These are phyloP conservation scores for Claviceps fusiformis DNA, from an alignment of 2,329 filamentous ascomycete genomes.

Conservation along the genomic window DNA sequence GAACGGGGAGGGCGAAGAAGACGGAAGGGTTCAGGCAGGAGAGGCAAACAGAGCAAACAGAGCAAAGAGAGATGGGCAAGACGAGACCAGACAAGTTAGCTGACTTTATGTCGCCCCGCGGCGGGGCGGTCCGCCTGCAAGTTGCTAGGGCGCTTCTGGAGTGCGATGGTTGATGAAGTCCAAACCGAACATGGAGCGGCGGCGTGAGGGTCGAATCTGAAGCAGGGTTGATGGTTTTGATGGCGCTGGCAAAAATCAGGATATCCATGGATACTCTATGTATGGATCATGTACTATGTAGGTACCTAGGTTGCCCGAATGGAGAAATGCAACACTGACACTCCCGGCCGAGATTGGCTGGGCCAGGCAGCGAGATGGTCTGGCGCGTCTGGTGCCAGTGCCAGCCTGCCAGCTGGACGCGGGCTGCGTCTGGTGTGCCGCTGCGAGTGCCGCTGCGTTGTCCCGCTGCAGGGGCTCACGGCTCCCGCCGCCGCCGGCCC, in stretches of 20 bases:
- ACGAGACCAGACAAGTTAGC: not conserved
- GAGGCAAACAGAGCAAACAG: not conserved
- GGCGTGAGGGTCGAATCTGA: not conserved
- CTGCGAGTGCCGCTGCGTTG: not conserved
- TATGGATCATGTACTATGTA: too few relatives aligned
- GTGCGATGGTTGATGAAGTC: conserved; percentile 1
- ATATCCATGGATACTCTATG: too few relatives aligned
- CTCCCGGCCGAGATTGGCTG: not conserved
- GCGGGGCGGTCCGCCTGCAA: conserved; percentile 17
- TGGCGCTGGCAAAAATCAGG: conserved; percentile 6
- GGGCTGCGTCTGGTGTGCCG: too few relatives aligned
- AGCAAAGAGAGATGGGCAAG: not conserved
- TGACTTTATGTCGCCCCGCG: conserved; percentile 9
- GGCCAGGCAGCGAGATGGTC: not conserved
- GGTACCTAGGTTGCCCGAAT: conserved; percentile 13
- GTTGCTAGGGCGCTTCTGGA: conserved; percentile 7
- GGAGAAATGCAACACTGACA: conserved; percentile 2
- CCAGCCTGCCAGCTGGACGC: not conserved
- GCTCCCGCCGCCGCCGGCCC: not conserved
- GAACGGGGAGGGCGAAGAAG: not conserved
- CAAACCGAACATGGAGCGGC: not conserved
- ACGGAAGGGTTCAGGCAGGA: not conserved
- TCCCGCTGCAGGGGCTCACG: not conserved
- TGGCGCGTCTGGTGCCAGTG: too few relatives aligned
- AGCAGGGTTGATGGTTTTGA: not conserved